Percentiles rank a stretch among this genome's conserved stretches.
phyloP scores from a whole-genome alignment of 768 basidiomycete species.

The Wakefieldia striispora region DNA sequence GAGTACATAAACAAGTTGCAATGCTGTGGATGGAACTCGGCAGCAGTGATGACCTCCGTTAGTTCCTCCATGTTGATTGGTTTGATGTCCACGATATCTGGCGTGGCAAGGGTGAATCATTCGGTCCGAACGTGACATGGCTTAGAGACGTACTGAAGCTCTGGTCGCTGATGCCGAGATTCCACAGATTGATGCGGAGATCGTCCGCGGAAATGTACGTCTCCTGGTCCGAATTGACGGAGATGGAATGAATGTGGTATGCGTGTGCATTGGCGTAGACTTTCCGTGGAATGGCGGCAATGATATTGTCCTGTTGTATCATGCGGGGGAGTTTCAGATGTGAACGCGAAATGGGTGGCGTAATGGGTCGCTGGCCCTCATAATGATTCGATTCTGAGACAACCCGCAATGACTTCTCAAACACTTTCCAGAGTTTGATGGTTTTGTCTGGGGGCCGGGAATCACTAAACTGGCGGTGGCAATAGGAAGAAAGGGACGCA shows the following conservation, averaged over 20 bases:
- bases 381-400: constrained; percentile 96
- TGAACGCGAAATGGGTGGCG: constrained; percentile 53
- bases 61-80: constrained; percentile 99
- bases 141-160: constrained; percentile 82
- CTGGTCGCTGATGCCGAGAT: constrained; percentile 96
- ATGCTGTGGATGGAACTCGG: constrained; percentile 96
- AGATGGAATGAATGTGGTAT: constrained; percentile 99
- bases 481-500: constrained; percentile 32
- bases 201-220: constrained; percentile 99
- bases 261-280: constrained; percentile 99
- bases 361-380: constrained; percentile 70
- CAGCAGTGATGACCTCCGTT: constrained; percentile 99
- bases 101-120: constrained; percentile 1
- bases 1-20: constrained; percentile 99
- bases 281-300: constrained; percentile 97
- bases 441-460: constrained; percentile 78
- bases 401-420: constrained; percentile 93
- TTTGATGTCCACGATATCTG: constrained; percentile 99
- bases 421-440: constrained; percentile 99
- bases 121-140: background rate
- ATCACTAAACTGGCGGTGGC: background rate
- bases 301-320: constrained; percentile 94
- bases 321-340: constrained; percentile 88
- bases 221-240: constrained; percentile 98
- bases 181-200: constrained; percentile 96